Evolutionary conservation across 495 filamentous ascomycete genomes (phyloP).

Genomic region (Annulohypoxylon bovei): DNA sequence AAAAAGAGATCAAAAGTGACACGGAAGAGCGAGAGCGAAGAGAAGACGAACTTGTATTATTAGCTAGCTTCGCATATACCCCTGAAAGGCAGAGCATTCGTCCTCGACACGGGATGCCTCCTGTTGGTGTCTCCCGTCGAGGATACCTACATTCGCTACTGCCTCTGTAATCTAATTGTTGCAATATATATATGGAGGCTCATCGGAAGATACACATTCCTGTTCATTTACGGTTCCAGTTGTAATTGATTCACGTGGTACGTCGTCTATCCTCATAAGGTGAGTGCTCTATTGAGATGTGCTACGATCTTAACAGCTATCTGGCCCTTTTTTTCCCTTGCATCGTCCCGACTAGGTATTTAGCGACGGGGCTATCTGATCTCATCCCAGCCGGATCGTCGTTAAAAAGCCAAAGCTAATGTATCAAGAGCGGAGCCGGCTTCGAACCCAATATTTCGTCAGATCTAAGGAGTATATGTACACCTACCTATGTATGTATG

Average conservation of each 20-base stretch:
- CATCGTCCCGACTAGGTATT: background rate
- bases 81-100: conserved; percentile 40
- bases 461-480: conserved; percentile 11
- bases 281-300: background rate
- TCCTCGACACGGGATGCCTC: conserved; percentile 2
- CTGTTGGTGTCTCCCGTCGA: conserved; percentile 21
- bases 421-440: conserved; percentile 30
- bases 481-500: background rate
- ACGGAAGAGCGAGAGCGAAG: conserved; percentile 40
- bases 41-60: conserved; percentile 45
- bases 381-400: background rate
- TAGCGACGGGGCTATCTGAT: background rate
- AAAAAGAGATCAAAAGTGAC: conserved; percentile 32
- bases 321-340: background rate
- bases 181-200: conserved; percentile 17
- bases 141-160: conserved; percentile 41
- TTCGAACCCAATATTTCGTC: conserved; percentile 24
- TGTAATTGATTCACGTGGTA: background rate
- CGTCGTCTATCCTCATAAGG: background rate
- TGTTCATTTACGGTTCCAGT: background rate
- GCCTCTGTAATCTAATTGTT: conserved; percentile 46
- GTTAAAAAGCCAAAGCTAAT: conserved; percentile 10
- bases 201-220: background rate
- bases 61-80: conserved; percentile 50
- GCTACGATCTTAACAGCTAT: background rate